phyloP scores from a whole-genome alignment of 805 yeast species.

The Millerozyma acaciae region DNA sequence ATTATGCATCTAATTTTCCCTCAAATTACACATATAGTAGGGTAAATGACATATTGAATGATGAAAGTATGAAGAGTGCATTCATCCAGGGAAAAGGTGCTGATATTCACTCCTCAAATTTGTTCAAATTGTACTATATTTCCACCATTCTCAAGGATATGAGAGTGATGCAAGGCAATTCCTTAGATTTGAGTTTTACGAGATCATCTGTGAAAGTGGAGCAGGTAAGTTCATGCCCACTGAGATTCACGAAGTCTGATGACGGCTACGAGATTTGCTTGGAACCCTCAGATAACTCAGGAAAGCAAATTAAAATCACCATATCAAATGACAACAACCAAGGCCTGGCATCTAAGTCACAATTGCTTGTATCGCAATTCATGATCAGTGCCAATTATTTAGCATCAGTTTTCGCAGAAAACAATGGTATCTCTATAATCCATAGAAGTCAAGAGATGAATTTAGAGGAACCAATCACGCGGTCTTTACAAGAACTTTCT shows the following conservation, averaged over 20 bases:
- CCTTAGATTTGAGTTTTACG: slow-evolving; percentile 15
- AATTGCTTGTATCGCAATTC: slow-evolving; percentile 68
- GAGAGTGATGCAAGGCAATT: slow-evolving; percentile 19
- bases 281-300: slow-evolving; percentile 10
- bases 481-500: slow-evolving; percentile 22
- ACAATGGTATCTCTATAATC: slow-evolving; percentile 49
- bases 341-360: slow-evolving; percentile 42
- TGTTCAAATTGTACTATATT: slow-evolving; percentile 24
- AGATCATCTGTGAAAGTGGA: slow-evolving; percentile 14
- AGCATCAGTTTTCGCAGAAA: slow-evolving; percentile 45
- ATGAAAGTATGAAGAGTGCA: slow-evolving; percentile 11
- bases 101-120: slow-evolving; percentile 21
- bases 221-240: slow-evolving; percentile 2
- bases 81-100: slow-evolving; percentile 8
- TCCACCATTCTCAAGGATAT: slow-evolving; percentile 22
- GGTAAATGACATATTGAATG: slow-evolving; percentile 51
- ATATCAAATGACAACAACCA: slow-evolving; percentile 14
- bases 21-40: slow-evolving; percentile 53
- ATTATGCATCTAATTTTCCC: slow-evolving; percentile 27
- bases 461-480: slow-evolving; percentile 16
- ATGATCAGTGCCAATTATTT: slow-evolving; percentile 79
- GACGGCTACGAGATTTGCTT: slow-evolving; percentile 15
- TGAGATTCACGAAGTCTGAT: slow-evolving; percentile 4
- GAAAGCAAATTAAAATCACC: slow-evolving; percentile 5
- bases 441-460: slow-evolving; percentile 38